These are phyloP conservation scores for Stenocarpella maydis DNA, from an alignment of 2,329 filamentous ascomycete species.

Conservation along the genomic window DNA sequence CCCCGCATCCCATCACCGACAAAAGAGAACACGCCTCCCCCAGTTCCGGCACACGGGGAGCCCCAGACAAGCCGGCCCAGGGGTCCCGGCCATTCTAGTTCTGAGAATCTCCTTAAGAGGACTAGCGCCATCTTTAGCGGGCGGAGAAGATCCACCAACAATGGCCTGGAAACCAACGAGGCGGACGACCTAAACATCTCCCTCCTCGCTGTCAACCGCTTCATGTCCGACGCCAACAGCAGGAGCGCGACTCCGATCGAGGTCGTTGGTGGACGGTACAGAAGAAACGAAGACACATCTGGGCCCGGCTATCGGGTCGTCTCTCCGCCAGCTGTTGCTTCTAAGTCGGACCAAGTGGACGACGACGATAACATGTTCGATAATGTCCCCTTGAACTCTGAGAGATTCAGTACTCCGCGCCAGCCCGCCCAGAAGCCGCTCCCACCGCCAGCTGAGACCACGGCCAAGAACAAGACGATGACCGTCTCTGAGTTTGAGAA, in stretches of 20 bases:
- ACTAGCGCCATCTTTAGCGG: constrained; percentile 42
- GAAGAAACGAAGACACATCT: constrained; percentile 51
- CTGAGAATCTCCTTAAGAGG: constrained; percentile 45
- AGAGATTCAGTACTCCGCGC: constrained; percentile 47
- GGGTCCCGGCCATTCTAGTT: constrained; percentile 36
- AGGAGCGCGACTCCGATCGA: constrained; percentile 39
- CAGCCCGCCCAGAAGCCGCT: constrained; percentile 47
- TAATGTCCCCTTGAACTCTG: constrained; percentile 46
- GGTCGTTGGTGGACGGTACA: constrained; percentile 43
- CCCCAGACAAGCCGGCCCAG: constrained; percentile 9
- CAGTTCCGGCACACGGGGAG: constrained; percentile 50
- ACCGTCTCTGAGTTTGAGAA: constrained; percentile 87
- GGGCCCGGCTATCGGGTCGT: constrained; percentile 41
- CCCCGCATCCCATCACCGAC: constrained; percentile 47
- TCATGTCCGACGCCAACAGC: constrained; percentile 46
- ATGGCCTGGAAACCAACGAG: constrained; percentile 40
- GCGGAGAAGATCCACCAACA: constrained; percentile 40
- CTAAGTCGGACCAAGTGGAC: constrained; percentile 44
- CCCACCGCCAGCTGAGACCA: neutral
- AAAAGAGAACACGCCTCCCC: constrained; percentile 46
- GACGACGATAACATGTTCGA: constrained; percentile 67
- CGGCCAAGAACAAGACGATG: constrained; percentile 80
- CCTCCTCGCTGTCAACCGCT: constrained; percentile 57
- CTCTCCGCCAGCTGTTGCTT: constrained; percentile 44
- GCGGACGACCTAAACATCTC: constrained; percentile 62